phyloP scores from a whole-genome alignment of 371 early-diverging fungal genomes.

The Mucor circinelloides region DNA sequence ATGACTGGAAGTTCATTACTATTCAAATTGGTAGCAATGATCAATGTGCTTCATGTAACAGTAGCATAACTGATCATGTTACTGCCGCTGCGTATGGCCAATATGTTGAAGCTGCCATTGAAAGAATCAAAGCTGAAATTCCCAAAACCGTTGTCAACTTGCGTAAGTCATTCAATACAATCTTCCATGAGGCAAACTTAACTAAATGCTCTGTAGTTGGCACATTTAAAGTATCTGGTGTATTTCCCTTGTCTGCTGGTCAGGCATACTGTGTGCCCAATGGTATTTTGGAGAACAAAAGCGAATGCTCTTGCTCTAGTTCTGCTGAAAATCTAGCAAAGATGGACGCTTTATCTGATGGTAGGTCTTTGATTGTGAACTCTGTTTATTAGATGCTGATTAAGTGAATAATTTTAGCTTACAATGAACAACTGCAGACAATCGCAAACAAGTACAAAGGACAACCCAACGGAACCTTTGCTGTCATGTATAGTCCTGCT shows the following conservation, averaged over 20 bases:
- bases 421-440: slow-evolving; percentile 7
- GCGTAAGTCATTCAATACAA: slow-evolving; percentile 9
- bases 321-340: slow-evolving; percentile 14
- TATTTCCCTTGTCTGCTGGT: slow-evolving; percentile 17
- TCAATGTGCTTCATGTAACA: slow-evolving; percentile 25
- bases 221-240: slow-evolving; percentile 21
- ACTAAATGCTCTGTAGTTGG: slow-evolving; percentile 10
- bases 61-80: neutral
- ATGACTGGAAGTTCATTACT: slow-evolving; percentile 32
- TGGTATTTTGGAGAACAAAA: slow-evolving; percentile 6
- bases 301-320: slow-evolving; percentile 20
- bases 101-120: slow-evolving; percentile 30
- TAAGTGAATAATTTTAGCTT: neutral
- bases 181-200: neutral
- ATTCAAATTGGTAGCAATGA: slow-evolving; percentile 38
- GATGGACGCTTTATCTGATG: slow-evolving; percentile 23
- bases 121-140: slow-evolving; percentile 22
- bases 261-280: slow-evolving; percentile 24
- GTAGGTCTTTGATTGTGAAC: neutral
- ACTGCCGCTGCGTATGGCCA: slow-evolving; percentile 20
- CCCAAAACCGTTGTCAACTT: slow-evolving; percentile 33
- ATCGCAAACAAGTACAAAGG: slow-evolving; percentile 22
- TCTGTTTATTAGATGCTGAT: neutral
- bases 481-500: slow-evolving; percentile 29
- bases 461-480: slow-evolving; percentile 17